Evolutionary conservation across 2,329 filamentous ascomycete species (phyloP).

Genomic region (Nigrospora oryzae): DNA sequence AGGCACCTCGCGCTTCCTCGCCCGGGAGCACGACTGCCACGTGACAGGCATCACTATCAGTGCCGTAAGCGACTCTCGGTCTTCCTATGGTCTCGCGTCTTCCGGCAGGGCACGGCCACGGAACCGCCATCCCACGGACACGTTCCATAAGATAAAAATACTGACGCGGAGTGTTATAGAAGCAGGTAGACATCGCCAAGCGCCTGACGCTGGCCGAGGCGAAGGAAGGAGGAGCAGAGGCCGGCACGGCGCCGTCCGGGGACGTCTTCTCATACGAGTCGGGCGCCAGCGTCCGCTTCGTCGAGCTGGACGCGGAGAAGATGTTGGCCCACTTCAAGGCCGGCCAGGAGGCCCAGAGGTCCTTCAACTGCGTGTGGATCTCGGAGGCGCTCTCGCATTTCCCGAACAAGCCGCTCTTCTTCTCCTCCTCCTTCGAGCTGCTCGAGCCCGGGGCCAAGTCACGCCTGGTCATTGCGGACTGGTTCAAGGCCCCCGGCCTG

Average conservation of each 20-base stretch:
- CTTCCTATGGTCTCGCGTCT: no score
- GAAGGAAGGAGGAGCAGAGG: not conserved
- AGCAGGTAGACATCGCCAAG: conserved; percentile 50
- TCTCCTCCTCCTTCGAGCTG: conserved; percentile 39
- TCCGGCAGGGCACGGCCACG: no score
- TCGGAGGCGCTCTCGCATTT: conserved; percentile 54
- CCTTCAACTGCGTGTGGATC: conserved; percentile 53
- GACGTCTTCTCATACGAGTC: conserved; percentile 2
- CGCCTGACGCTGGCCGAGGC: conserved; percentile 32
- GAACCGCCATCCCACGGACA: no score
- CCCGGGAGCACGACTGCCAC: conserved; percentile 37
- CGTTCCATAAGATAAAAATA: no score
- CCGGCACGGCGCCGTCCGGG: not conserved
- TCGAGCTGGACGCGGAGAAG: conserved; percentile 53
- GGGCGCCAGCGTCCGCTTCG: conserved; percentile 34
- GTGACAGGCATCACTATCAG: conserved; percentile 56
- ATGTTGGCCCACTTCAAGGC: conserved; percentile 43
- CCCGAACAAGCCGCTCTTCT: conserved; percentile 50
- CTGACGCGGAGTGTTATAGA: conserved; percentile 11
- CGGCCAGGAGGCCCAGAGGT: conserved; percentile 5
- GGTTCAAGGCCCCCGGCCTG: conserved; percentile 47
- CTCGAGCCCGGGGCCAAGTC: conserved; percentile 37
- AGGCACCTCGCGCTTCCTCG: conserved; percentile 49
- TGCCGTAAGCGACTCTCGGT: conserved; percentile 2
- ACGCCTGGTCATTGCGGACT: conserved; percentile 48